Evolutionary conservation across 1,284 basidiomycete genomes (phyloP).

Genomic region (Malassezia vespertilionis): DNA sequence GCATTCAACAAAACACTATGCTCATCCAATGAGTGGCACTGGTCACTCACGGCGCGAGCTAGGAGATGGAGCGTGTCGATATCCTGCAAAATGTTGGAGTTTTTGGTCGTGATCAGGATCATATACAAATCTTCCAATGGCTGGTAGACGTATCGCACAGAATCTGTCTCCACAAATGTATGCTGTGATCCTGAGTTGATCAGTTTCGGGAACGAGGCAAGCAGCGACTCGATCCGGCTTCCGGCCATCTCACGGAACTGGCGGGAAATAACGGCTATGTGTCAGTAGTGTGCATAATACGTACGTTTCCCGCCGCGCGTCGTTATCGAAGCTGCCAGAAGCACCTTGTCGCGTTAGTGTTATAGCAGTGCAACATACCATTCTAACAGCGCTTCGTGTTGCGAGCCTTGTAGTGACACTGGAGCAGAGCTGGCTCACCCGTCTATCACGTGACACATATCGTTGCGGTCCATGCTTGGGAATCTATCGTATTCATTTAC

Average conservation of each 20-base stretch:
- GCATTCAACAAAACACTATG: constrained; percentile 78
- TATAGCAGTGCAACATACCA: constrained; percentile 10
- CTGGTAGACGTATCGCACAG: constrained; percentile 82
- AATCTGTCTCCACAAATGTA: constrained; percentile 58
- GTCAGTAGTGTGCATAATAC: constrained; percentile 22
- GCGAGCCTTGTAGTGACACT: too few species aligned
- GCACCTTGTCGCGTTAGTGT: constrained; percentile 58
- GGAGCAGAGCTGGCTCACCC: too few species aligned
- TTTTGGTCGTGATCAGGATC: constrained; percentile 93
- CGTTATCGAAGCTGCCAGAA: constrained; percentile 83
- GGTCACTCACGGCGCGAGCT: constrained; percentile 81
- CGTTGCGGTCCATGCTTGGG: neutral
- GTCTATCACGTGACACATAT: constrained; percentile 9
- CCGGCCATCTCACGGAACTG: constrained; percentile 90
- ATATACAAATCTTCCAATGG: constrained; percentile 97
- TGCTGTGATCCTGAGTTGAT: constrained; percentile 95
- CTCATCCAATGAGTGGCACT: constrained; percentile 65
- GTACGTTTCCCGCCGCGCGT: constrained; percentile 82
- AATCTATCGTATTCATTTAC: constrained; percentile 35
- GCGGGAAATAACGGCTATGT: constrained; percentile 82
- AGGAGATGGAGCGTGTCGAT: constrained; percentile 91
- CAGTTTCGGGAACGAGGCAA: constrained; percentile 93
- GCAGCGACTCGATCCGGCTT: constrained; percentile 82
- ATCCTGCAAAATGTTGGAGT: constrained; percentile 94
- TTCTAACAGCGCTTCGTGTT: too few species aligned